Percentiles rank a stretch among this genome's conserved stretches.
Evolutionary conservation across 495 filamentous ascomycete species (phyloP).

Genomic region (Cercophora newfieldiana): DNA sequence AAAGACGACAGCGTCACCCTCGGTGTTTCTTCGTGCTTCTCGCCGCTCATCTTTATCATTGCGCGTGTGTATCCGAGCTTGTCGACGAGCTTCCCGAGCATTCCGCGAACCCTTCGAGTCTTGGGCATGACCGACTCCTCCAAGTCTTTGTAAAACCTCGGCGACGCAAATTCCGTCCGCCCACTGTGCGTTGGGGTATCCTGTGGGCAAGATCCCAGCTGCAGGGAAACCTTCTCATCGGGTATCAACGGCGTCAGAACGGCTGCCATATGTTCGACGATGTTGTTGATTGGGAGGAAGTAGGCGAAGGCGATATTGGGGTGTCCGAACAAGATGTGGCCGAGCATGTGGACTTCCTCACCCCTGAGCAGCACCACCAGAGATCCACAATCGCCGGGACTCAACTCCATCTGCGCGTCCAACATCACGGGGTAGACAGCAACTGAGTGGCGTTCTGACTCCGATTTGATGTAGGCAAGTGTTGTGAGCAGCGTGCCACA

Average conservation of each 20-base stretch:
- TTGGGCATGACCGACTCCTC: conserved; percentile 4
- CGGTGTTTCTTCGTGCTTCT: not conserved
- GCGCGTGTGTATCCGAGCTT: not conserved
- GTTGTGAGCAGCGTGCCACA: not conserved
- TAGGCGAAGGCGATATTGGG: not conserved
- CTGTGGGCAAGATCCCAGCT: not conserved
- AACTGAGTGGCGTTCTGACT: not conserved
- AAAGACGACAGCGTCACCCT: not conserved
- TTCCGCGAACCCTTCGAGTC: not conserved
- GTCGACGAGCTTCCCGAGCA: not conserved
- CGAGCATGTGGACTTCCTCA: not conserved
- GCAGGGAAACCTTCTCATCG: not conserved
- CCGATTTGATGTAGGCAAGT: not conserved
- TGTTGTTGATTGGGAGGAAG: not conserved
- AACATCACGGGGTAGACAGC: conserved; percentile 4
- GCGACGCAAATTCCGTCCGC: conserved; percentile 12
- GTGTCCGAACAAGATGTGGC: conserved; percentile 9
- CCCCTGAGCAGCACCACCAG: not conserved
- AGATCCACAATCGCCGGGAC: conserved; percentile 6
- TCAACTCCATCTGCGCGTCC: not conserved
- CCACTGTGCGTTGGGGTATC: not conserved
- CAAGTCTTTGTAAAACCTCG: conserved; percentile 12
- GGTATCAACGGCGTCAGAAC: not conserved
- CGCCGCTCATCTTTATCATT: not conserved
- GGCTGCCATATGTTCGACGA: not conserved